Conservation (phyloP, 441 rosid genomes). For the Erodium texanum region DNA sequence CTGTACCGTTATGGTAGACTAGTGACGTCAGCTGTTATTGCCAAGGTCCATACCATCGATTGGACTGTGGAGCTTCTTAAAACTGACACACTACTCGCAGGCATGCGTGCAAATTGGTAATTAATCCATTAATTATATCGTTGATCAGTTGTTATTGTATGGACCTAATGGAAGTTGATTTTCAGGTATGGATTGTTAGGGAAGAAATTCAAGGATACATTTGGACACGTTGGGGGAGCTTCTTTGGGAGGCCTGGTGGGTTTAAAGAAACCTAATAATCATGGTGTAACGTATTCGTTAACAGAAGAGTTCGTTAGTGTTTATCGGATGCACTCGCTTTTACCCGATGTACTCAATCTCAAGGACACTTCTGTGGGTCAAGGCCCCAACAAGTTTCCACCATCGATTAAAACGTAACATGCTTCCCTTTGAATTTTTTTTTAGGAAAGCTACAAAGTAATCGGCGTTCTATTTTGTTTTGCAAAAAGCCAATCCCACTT, state of each 20-base stretch:
- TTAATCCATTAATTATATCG: no score
- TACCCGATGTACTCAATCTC: conserved; percentile 45
- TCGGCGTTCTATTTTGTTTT: no score
- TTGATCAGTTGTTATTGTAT: no score
- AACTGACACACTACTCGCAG: conserved; percentile 51
- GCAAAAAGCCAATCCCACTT: no score
- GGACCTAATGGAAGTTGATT: neutral
- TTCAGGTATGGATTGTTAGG: conserved; percentile 53
- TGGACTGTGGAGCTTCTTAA: conserved; percentile 76
- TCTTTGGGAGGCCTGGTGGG: conserved; percentile 56
- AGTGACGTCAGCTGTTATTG: conserved; percentile 75
- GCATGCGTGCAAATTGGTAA: conserved; percentile 65
- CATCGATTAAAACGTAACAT: conserved; percentile 27
- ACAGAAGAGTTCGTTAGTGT: conserved; percentile 78
- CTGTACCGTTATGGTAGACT: conserved; percentile 52
- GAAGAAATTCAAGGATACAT: conserved; percentile 56
- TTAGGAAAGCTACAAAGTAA: no score
- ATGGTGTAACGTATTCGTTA: conserved; percentile 65
- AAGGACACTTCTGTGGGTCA: conserved; percentile 32
- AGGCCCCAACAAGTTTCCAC: conserved; percentile 35
- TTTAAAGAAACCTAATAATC: conserved; percentile 41
- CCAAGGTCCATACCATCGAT: conserved; percentile 76
- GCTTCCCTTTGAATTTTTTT: no score
- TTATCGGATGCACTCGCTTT: conserved; percentile 61
- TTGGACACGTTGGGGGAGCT: conserved; percentile 48